phyloP scores from a whole-genome alignment of 306 rosid species.

The Lathyrus tuberosus region DNA sequence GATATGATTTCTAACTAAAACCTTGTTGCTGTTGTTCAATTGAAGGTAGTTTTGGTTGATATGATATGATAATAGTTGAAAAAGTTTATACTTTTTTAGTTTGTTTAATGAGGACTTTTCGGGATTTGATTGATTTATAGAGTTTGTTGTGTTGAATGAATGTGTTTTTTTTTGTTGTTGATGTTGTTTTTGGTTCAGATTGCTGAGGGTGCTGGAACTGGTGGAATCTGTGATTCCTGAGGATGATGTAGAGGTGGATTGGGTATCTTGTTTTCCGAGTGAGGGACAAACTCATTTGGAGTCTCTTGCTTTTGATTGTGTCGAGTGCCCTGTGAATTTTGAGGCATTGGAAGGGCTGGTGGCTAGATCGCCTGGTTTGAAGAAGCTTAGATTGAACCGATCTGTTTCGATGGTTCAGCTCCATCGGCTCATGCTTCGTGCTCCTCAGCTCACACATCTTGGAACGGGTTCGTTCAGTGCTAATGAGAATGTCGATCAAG shows the following conservation, averaged over 20 bases:
- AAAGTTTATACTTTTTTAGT: not conserved
- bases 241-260: conserved; percentile 73
- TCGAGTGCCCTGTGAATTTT: conserved; percentile 60
- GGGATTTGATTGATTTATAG: not conserved
- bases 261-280: conserved; percentile 70
- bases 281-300: conserved; percentile 64
- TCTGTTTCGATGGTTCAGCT: conserved; percentile 62
- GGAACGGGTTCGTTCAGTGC: conserved; percentile 74
- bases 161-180: not conserved
- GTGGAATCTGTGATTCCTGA: conserved; percentile 69
- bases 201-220: conserved; percentile 80
- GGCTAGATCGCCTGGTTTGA: conserved; percentile 75
- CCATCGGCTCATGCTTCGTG: conserved; percentile 56
- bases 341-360: conserved; percentile 85
- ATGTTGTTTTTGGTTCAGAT: conserved; percentile 49
- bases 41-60: not conserved
- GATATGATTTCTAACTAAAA: not conserved
- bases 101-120: not conserved
- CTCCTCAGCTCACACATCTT: conserved; percentile 85
- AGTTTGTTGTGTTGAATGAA: conserved; percentile 24
- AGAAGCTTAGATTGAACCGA: conserved; percentile 70
- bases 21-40: not conserved
- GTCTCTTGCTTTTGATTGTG: conserved; percentile 76
- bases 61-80: not conserved
- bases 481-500: conserved; percentile 51